These are phyloP conservation scores for Tulasnella sp. DNA, from an alignment of 768 basidiomycete genomes.

Conservation along the genomic window DNA sequence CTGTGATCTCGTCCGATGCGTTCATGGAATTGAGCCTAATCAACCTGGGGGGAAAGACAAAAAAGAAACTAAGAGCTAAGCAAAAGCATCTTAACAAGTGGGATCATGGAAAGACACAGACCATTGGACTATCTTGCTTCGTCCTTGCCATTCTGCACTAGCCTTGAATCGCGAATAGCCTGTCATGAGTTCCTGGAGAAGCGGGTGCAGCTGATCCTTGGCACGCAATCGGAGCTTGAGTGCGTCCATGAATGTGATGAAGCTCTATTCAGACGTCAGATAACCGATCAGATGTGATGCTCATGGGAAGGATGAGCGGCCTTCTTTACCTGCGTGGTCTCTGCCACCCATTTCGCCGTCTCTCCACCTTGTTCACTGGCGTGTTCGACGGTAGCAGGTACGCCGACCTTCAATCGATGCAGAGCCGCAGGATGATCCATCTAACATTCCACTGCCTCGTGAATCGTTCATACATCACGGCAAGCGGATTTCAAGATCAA, in stretches of 20 bases:
- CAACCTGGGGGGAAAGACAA: no score
- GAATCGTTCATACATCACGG: no score
- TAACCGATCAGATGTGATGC: background rate
- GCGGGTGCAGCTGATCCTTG: constrained; percentile 92
- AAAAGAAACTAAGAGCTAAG: background rate
- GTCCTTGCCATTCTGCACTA: constrained; percentile 92
- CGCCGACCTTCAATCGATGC: constrained; percentile 81
- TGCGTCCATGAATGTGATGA: constrained; percentile 98
- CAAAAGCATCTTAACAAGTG: background rate
- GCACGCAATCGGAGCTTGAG: constrained; percentile 86
- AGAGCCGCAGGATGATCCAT: constrained; percentile 91
- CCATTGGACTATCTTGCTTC: constrained; percentile 90
- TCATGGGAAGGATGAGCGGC: background rate
- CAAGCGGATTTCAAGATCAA: no score
- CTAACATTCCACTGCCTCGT: no score
- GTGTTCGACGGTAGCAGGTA: constrained; percentile 95
- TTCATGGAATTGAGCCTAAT: constrained; percentile 96
- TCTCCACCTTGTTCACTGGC: constrained; percentile 86
- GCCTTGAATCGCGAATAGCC: constrained; percentile 91
- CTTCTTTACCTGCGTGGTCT: constrained; percentile 79
- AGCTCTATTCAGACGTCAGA: constrained; percentile 55
- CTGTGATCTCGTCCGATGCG: constrained; percentile 89
- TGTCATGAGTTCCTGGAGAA: constrained; percentile 89
- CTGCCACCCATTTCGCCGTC: constrained; percentile 93
- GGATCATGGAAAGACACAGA: constrained; percentile 24